phyloP scores from a whole-genome alignment of 129 eudicot genomes.

The Mikania micrantha region DNA sequence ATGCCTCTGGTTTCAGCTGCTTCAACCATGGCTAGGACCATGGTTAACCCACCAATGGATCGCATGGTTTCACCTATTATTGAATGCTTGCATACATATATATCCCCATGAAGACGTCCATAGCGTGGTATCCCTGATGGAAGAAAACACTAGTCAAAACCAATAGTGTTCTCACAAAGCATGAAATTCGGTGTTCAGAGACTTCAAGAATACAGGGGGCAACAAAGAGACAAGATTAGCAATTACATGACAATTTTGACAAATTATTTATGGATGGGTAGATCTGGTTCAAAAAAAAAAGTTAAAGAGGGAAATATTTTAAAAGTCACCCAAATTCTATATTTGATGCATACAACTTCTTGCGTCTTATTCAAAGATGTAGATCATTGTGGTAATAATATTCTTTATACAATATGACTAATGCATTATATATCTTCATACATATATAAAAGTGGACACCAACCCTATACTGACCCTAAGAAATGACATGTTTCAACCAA shows the following conservation, averaged over 20 bases:
- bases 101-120: constrained; percentile 93
- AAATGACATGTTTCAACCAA: neutral
- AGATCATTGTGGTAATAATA: neutral
- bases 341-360: neutral
- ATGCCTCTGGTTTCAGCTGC: constrained; percentile 92
- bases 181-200: neutral
- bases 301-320: neutral
- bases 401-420: neutral
- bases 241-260: neutral
- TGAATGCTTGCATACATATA: constrained; percentile 78
- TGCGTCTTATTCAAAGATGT: neutral
- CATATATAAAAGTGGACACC: neutral
- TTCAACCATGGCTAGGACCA: constrained; percentile 92
- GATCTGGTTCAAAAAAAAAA: neutral
- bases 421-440: neutral
- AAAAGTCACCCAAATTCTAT: neutral
- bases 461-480: neutral
- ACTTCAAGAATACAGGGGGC: neutral
- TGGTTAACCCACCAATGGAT: constrained; percentile 86
- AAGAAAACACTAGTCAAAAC: constrained; percentile 14
- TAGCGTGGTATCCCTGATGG: constrained; percentile 88
- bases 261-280: neutral
- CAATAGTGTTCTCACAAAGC: neutral
- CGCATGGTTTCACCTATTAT: constrained; percentile 87
- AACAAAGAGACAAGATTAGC: neutral